phyloP scores from a whole-genome alignment of 495 filamentous ascomycete species.

The Hypoxylon lenormandii region DNA sequence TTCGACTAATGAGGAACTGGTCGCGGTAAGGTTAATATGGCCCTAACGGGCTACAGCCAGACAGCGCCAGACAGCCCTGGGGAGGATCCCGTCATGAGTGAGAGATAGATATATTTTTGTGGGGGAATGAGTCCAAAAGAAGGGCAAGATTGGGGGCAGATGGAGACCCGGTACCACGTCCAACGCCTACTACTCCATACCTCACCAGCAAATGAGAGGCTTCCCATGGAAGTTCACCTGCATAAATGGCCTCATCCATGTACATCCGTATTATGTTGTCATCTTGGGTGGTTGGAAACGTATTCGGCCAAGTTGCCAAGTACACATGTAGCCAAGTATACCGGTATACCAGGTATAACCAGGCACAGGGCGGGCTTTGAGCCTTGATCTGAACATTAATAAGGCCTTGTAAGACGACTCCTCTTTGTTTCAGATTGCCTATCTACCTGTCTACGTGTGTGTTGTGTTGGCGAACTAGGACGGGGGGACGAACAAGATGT shows the following conservation, averaged over 20 bases:
- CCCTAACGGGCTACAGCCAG: constrained; percentile 1
- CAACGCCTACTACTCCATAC: constrained; percentile 31
- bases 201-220: constrained; percentile 42
- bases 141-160: constrained; percentile 28
- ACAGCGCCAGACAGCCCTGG: not conserved
- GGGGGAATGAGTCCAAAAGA: constrained; percentile 16
- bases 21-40: constrained; percentile 16
- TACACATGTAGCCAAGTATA: not conserved
- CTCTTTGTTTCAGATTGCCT: constrained; percentile 38
- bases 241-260: constrained; percentile 44
- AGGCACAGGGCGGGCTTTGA: not conserved
- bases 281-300: constrained; percentile 19
- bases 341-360: too few species aligned
- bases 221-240: constrained; percentile 33
- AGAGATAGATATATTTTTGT: constrained; percentile 42
- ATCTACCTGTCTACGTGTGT: constrained; percentile 21
- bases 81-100: constrained; percentile 32
- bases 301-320: constrained; percentile 19
- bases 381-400: constrained; percentile 39
- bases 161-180: constrained; percentile 39
- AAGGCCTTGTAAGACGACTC: constrained; percentile 33
- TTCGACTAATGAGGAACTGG: constrained; percentile 7
- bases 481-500: too few species aligned
- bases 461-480: constrained; percentile 7
- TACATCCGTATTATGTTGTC: constrained; percentile 28